phyloP scores from a whole-genome alignment of 2,329 filamentous ascomycete species.

The Aspergillus neoniger region DNA sequence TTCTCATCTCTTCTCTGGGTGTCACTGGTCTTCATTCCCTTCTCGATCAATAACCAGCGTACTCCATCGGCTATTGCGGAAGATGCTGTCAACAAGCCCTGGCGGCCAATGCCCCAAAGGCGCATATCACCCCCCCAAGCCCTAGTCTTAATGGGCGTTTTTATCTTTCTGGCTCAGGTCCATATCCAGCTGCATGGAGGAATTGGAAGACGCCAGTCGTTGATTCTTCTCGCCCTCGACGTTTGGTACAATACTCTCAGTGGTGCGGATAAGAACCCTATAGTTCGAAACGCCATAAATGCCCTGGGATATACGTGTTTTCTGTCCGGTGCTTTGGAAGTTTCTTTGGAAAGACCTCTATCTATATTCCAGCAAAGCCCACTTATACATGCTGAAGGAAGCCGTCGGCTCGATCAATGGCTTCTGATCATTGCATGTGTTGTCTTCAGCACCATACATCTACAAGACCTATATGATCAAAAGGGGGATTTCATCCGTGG shows the following conservation, averaged over 20 bases:
- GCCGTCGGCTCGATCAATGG: not conserved
- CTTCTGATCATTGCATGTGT: not conserved
- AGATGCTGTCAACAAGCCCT: constrained; percentile 13
- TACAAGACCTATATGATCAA: not conserved
- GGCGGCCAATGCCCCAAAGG: not conserved
- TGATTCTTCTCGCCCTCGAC: not conserved
- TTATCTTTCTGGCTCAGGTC: not conserved
- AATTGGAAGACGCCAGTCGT: not conserved
- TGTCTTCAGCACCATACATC: not conserved
- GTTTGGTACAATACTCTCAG: not conserved
- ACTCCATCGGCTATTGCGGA: constrained; percentile 9
- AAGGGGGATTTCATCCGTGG: not conserved
- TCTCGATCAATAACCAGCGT: constrained; percentile 12
- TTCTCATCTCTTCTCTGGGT: not conserved
- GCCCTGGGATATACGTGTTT: not conserved
- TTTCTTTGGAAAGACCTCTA: not conserved
- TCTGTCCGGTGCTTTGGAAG: not conserved
- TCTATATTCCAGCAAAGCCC: too few relatives aligned
- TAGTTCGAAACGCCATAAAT: not conserved
- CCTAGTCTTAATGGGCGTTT: not conserved
- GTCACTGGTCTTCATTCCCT: constrained; percentile 7
- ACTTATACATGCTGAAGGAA: too few relatives aligned
- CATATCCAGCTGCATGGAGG: not conserved
- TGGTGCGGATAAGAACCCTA: not conserved
- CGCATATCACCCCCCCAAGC: not conserved